Conservation (phyloP, 192 early-diverging fungal genomes). For the Coemansia sp. region DNA sequence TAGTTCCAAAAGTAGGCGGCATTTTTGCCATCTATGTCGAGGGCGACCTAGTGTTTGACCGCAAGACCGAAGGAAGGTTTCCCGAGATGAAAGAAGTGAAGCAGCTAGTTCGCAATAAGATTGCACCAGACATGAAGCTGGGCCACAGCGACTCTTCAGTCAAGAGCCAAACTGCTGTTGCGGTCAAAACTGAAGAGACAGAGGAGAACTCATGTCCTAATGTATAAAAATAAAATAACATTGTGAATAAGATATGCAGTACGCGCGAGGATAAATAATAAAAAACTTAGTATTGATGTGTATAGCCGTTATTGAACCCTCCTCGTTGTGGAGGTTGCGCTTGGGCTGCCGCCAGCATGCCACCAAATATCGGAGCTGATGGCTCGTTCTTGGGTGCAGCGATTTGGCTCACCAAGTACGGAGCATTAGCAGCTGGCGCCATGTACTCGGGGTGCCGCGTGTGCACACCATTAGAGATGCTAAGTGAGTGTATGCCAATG, state of each 20-base stretch:
- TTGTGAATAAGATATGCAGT: neutral
- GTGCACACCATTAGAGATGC: neutral
- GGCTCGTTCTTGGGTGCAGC: constrained; percentile 11
- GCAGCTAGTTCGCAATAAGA: constrained; percentile 66
- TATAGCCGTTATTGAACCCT: constrained; percentile 2
- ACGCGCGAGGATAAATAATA: neutral
- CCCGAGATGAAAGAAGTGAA: constrained; percentile 80
- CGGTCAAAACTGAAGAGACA: neutral
- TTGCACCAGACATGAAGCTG: constrained; percentile 68
- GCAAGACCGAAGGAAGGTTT: constrained; percentile 67
- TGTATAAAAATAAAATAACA: neutral
- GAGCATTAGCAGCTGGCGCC: neutral
- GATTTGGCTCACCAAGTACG: neutral
- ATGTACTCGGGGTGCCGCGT: constrained; percentile 7
- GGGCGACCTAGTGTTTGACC: constrained; percentile 61
- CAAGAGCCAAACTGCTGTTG: constrained; percentile 41
- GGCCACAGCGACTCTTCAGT: constrained; percentile 70
- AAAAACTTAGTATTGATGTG: constrained; percentile 1
- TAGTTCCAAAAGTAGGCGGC: constrained; percentile 63
- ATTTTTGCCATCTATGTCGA: constrained; percentile 40
- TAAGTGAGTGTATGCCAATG: constrained; percentile 1
- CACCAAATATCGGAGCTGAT: constrained; percentile 19
- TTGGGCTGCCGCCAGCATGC: constrained; percentile 19
- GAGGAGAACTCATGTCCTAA: neutral
- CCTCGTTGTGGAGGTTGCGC: constrained; percentile 12